Conservation (phyloP, 768 basidiomycete genomes). For the Rickenella mellea region DNA sequence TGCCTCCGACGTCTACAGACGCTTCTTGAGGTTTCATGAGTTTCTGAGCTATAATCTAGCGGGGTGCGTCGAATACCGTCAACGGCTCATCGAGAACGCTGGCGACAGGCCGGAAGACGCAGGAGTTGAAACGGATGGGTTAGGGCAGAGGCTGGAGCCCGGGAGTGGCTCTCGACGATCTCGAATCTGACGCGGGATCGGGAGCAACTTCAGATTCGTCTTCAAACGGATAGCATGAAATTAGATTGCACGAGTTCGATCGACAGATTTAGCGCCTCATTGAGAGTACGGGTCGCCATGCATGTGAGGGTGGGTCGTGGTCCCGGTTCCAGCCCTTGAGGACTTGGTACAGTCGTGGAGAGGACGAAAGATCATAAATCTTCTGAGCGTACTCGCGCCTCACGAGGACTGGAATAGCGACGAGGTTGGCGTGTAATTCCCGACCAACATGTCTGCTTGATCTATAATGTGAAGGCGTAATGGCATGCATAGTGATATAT, state of each 20-base stretch:
- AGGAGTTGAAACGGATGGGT: constrained; percentile 32
- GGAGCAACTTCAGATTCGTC: constrained; percentile 52
- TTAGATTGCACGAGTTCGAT: constrained; percentile 68
- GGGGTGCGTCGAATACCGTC: constrained; percentile 82
- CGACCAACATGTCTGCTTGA: constrained; percentile 88
- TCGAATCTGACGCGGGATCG: constrained; percentile 19
- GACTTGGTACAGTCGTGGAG: constrained; percentile 92
- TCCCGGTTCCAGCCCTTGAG: constrained; percentile 90
- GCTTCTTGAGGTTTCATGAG: constrained; percentile 86
- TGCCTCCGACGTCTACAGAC: constrained; percentile 50
- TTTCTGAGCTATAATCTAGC: constrained; percentile 91
- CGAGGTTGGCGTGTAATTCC: constrained; percentile 94
- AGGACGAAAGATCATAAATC: constrained; percentile 94
- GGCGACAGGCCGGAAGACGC: constrained; percentile 51
- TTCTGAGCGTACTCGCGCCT: constrained; percentile 83
- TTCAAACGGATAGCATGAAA: constrained; percentile 94
- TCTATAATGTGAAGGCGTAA: constrained; percentile 33
- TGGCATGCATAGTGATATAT: constrained; percentile 1
- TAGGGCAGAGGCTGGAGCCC: constrained; percentile 34
- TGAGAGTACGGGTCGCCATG: constrained; percentile 84
- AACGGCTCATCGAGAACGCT: constrained; percentile 85
- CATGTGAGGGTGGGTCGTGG: constrained; percentile 94
- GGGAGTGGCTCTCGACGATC: constrained; percentile 26
- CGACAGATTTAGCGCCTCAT: constrained; percentile 89
- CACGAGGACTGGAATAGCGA: constrained; percentile 80